phyloP scores from a whole-genome alignment of 139 green algal genomes.

The Trebouxia sp. region DNA sequence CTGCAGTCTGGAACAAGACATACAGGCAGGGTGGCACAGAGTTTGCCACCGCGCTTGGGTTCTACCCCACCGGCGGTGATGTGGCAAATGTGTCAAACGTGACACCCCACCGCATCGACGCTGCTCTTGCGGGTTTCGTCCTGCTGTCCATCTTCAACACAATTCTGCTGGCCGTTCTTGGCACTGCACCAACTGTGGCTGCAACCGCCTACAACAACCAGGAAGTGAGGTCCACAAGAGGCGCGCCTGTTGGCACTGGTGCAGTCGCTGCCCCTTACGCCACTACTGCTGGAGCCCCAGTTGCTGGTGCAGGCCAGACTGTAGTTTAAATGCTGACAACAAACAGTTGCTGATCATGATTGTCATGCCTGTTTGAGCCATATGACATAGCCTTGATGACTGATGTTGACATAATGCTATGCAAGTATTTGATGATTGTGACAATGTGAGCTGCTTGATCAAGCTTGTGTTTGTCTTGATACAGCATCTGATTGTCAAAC shows the following conservation, averaged over 20 bases:
- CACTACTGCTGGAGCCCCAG: background rate
- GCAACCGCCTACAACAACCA: background rate
- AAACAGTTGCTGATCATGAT: too few species aligned
- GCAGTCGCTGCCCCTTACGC: background rate
- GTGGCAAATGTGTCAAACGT: background rate
- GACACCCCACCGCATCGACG: background rate
- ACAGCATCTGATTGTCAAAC: too few species aligned
- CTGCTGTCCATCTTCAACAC: slow-evolving; percentile 7
- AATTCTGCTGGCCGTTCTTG: background rate
- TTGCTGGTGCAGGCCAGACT: background rate
- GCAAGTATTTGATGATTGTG: too few species aligned
- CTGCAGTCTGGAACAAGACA: background rate
- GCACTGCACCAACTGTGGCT: background rate
- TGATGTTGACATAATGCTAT: too few species aligned
- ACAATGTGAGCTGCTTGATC: too few species aligned
- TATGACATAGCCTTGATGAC: too few species aligned
- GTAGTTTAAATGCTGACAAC: background rate
- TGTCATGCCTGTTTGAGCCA: too few species aligned
- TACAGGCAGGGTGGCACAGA: background rate
- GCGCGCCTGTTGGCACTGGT: too few species aligned
- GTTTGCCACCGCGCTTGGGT: background rate
- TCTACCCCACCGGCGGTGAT: background rate
- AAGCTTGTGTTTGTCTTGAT: too few species aligned
- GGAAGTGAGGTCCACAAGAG: background rate
- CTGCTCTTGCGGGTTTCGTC: background rate